Evolutionary conservation across 495 filamentous ascomycete genomes (phyloP), one percentile per base, ranked within the genome.

Genomic region (Penicillium soppii): DNA sequence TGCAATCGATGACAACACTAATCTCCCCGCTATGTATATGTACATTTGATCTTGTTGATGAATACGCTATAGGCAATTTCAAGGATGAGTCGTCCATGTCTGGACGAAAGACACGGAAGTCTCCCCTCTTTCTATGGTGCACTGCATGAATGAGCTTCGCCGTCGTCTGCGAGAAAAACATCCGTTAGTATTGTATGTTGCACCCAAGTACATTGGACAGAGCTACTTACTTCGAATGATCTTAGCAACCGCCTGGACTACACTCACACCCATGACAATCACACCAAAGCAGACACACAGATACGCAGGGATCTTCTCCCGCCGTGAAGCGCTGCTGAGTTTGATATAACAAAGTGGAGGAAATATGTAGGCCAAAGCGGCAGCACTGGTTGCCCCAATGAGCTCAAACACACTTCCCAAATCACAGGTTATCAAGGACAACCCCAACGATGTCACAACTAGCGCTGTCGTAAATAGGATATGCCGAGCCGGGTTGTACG

Each of bases 281-380:
- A 82, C 67, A 7, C 92, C 92, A 75, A 97, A 97, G 10, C 61
- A 82, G 40, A 86, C 85, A 23, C 89, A 86, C 1, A 66, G 66
- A 57, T 78, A 81, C 5, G 89, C 88, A 7, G 83, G 80, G 29
- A 86, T 84, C 73, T 85, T 91, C 77, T 88, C 91, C 56, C 79
- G 85, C 61, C 84, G 77, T 17, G 79, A 68, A 7, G 57, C 57
- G 38, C 68, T 90, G 57, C 88, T 92, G 27, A 98, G 76, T 66
- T 92, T 96, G 59, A 97, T 86, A 66, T 92, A 98, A 67, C 94
- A 98, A 8, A 97, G 69, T 16, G 94, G 92, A 58, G 94, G 94
- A 47, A 98, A 75, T 22, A 98, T 96, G 68, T 96, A 98, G 5
- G 94, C 94, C 61, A 98, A 76, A 25, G 91, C 90, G 52, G 91